Conservation (phyloP, 805 yeast species). For the Priceomyces carsonii region DNA sequence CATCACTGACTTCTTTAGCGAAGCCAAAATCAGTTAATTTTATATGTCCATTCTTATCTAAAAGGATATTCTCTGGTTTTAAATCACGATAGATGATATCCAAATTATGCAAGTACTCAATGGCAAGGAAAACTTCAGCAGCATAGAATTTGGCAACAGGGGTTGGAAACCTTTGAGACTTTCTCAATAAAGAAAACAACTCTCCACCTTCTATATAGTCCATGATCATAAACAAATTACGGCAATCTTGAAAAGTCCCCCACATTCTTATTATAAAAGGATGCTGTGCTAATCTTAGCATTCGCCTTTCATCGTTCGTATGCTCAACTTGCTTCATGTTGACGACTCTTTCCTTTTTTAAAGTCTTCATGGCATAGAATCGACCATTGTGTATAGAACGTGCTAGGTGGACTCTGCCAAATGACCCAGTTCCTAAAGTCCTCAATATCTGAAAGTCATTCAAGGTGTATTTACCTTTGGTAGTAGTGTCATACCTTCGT, state of each 20-base stretch:
- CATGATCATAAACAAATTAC: slow-evolving; percentile 61
- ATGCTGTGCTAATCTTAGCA: slow-evolving; percentile 58
- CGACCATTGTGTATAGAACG: slow-evolving; percentile 59
- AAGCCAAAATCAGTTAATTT: slow-evolving; percentile 64
- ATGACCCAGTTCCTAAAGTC: slow-evolving; percentile 62
- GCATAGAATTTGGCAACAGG: slow-evolving; percentile 67
- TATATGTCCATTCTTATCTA: slow-evolving; percentile 61
- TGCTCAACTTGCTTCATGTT: slow-evolving; percentile 66
- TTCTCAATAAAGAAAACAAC: slow-evolving; percentile 54
- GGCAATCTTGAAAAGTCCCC: slow-evolving; percentile 66
- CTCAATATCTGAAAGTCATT: slow-evolving; percentile 57
- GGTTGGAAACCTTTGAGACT: slow-evolving; percentile 59
- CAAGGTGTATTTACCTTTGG: slow-evolving; percentile 59
- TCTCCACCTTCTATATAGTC: slow-evolving; percentile 68
- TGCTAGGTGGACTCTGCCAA: slow-evolving; percentile 61
- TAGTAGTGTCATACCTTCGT: slow-evolving; percentile 33
- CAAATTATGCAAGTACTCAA: slow-evolving; percentile 59
- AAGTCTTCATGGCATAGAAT: slow-evolving; percentile 59
- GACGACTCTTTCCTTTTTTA: slow-evolving; percentile 57
- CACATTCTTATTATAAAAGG: slow-evolving; percentile 64
- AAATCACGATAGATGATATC: slow-evolving; percentile 62
- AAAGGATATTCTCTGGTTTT: slow-evolving; percentile 60
- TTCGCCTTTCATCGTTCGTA: slow-evolving; percentile 62
- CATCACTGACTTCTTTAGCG: slow-evolving; percentile 61
- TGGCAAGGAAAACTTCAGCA: slow-evolving; percentile 59